Percentiles rank a stretch among this genome's conserved stretches.
Evolutionary conservation across 768 basidiomycete species (phyloP).

Genomic region (Leccinum truebloodii): DNA sequence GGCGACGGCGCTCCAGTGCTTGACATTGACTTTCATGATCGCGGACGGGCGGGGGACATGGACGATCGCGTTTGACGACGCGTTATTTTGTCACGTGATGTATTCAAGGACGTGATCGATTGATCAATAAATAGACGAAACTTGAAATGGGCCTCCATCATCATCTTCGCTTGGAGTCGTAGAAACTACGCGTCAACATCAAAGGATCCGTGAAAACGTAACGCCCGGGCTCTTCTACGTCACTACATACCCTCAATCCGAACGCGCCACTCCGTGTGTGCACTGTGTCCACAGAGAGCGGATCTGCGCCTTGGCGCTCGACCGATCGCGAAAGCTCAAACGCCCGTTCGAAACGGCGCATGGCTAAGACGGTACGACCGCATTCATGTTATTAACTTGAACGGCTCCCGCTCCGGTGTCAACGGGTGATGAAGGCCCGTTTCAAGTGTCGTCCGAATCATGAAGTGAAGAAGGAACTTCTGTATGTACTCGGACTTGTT

Average conservation of each 20-base stretch:
- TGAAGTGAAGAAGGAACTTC: not conserved
- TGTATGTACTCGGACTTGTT: not conserved
- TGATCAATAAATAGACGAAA: too few species aligned
- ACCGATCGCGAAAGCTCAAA: not conserved
- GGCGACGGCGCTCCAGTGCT: conserved; percentile 86
- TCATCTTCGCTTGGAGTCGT: too few species aligned
- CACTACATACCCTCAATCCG: not conserved
- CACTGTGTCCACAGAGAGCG: not conserved
- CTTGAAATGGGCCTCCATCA: too few species aligned
- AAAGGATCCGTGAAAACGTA: too few species aligned
- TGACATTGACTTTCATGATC: conserved; percentile 74
- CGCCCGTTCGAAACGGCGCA: not conserved
- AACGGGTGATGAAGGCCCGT: not conserved
- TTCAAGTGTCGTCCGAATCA: too few species aligned
- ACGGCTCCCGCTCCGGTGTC: not conserved
- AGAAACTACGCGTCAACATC: too few species aligned
- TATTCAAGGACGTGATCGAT: too few species aligned
- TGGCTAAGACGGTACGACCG: not conserved
- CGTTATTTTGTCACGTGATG: not conserved
- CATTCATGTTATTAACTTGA: not conserved
- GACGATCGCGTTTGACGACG: not conserved
- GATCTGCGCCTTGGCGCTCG: too few species aligned
- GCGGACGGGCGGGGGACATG: not conserved
- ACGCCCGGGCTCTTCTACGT: not conserved
- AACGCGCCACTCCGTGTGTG: not conserved